Base-by-base conservation (phyloP, 176 grass and related monocot species). In the Cenchrus fungigraminus region DNA sequence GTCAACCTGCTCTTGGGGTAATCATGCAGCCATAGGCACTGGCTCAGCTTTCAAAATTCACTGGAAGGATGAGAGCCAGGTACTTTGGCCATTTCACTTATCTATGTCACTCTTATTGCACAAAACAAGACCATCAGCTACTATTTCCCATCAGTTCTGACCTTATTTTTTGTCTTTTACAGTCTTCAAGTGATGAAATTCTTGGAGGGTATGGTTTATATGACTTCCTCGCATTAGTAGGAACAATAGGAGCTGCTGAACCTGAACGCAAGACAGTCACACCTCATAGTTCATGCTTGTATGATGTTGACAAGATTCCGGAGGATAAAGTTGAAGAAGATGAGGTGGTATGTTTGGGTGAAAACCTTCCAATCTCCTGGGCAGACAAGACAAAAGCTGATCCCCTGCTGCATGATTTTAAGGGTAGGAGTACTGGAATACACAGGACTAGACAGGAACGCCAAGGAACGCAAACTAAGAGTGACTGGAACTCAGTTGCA, bases 1-100 rank as follows among this genome's bases (percentile, higher is more conserved):
- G 65, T 94, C 92, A 52, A 71, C 78, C 57, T 90, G 92, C 68
- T 91, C 87, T 71, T 94, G 84, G 92, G 92, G 92, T 13, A 88
- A 86, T 60, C 78, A 65, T 19, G 50, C 80, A 50, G 73, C 82
- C 63, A 85, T 92, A 40, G 87, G 89, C 43, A 92, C 87, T 71
- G 85, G 85, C 66, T 91, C 89, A 79, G 49, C 84, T 74, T 91
- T 94, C n/a, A 43, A 87, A 82, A 94, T 94, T 80, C 55, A 77
- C 67, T 94, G 89, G 89, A 84, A 94, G 9, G 50, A 91, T 67
- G 44, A 83, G 15, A 88, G 76, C 65, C 17, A 59, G 68, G 86
- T 85, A 78, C 1, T 22, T 14, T 13, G 0, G 58, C 28, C 45
- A 88, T 78, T 88, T 76, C 12, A 54, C 86, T 5, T 71, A 50